These are phyloP conservation scores for Candida caryicola DNA, from an alignment of 805 yeast genomes.

Conservation along the genomic window DNA sequence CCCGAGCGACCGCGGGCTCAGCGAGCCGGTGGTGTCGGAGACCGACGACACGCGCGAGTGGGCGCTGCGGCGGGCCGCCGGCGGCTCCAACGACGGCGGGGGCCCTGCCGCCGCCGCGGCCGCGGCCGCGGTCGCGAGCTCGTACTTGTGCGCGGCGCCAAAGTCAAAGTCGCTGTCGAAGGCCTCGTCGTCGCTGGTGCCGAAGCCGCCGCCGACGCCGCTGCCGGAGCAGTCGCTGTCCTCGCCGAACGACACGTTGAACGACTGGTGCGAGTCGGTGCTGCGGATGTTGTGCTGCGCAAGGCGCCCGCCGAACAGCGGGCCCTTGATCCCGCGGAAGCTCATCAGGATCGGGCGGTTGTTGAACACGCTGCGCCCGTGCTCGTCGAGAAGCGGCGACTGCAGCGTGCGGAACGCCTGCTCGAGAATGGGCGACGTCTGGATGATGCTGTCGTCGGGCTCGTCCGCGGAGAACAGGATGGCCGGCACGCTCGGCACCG, in stretches of 20 bases:
- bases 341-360: slow-evolving; percentile 50
- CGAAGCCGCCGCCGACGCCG: slow-evolving; percentile 41
- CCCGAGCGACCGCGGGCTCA: slow-evolving; percentile 34
- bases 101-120: not conserved
- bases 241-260: slow-evolving; percentile 37
- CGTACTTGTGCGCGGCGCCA: slow-evolving; percentile 14
- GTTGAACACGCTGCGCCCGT: slow-evolving; percentile 11
- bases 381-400: slow-evolving; percentile 2
- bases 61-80: slow-evolving; percentile 19
- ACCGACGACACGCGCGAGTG: slow-evolving; percentile 31
- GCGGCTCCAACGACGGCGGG: slow-evolving; percentile 8
- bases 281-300: slow-evolving; percentile 27
- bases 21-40: slow-evolving; percentile 20
- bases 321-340: slow-evolving; percentile 61
- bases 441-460: slow-evolving; percentile 7
- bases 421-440: slow-evolving; percentile 22
- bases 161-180: slow-evolving; percentile 22
- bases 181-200: slow-evolving; percentile 19
- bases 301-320: slow-evolving; percentile 46
- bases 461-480: not conserved
- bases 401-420: slow-evolving; percentile 12
- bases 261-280: slow-evolving; percentile 41
- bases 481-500: not conserved
- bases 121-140: not conserved
- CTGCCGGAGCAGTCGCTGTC: slow-evolving; percentile 22